These are phyloP conservation scores for Astragalus membranaceus DNA, from an alignment of 306 rosid species.

Conservation along the genomic window DNA sequence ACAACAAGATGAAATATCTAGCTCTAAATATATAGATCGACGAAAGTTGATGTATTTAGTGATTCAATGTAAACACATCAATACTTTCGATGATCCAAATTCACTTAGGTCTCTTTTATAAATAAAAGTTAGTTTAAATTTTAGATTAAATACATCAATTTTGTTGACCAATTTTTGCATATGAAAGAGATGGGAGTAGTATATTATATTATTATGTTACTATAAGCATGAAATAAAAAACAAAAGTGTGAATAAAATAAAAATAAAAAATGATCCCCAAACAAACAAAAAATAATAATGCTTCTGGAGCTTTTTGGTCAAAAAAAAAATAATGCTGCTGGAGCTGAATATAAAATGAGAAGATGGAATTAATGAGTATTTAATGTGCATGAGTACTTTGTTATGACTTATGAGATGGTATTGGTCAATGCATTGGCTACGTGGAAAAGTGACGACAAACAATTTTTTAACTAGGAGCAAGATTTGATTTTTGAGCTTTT, in stretches of 20 bases:
- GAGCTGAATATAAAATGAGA: not conserved
- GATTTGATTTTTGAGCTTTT: not conserved
- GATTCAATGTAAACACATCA: too few species aligned
- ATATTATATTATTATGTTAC: too few species aligned
- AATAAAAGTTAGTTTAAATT: too few species aligned
- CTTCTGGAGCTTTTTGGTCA: not conserved
- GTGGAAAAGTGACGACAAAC: conserved; percentile 8
- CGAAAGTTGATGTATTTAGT: too few species aligned
- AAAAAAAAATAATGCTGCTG: not conserved
- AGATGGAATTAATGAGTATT: conserved; percentile 18
- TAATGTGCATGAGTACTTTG: conserved; percentile 37
- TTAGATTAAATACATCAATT: too few species aligned
- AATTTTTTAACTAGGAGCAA: not conserved
- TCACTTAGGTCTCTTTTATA: too few species aligned
- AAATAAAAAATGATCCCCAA: not conserved
- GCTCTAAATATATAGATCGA: too few species aligned
- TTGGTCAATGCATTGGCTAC: conserved; percentile 21
- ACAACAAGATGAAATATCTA: too few species aligned
- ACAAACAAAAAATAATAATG: not conserved
- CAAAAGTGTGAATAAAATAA: not conserved
- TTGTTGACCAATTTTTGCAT: too few species aligned
- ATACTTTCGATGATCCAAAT: too few species aligned
- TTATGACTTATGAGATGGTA: conserved; percentile 8
- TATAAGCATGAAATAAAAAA: not conserved
- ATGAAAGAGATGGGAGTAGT: too few species aligned